These are phyloP conservation scores for Phytophthora cryptogea DNA, from an alignment of 352 stramenopile genomes.

Conservation along the genomic window DNA sequence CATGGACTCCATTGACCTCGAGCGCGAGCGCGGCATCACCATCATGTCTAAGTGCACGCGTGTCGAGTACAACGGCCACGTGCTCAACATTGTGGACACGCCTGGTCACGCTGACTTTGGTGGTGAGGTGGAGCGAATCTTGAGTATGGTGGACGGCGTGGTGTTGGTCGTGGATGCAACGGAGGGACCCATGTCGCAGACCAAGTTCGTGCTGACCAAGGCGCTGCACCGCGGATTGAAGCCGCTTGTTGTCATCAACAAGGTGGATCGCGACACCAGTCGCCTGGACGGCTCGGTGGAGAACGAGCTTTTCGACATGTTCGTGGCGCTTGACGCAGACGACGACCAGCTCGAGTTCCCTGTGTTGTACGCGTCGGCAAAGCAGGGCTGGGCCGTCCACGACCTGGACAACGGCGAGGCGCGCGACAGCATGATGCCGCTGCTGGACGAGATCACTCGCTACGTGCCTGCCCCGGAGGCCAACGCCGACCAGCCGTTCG, in stretches of 20 bases:
- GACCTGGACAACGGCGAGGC: slow-evolving; percentile 81
- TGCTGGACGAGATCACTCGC: slow-evolving; percentile 97
- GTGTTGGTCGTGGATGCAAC: slow-evolving; percentile 97
- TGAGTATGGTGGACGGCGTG: slow-evolving; percentile 97
- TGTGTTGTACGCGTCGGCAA: slow-evolving; percentile 95
- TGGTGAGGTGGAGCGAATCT: slow-evolving; percentile 97
- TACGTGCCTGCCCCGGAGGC: slow-evolving; percentile 91
- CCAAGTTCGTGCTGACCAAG: slow-evolving; percentile 98
- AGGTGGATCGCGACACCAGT: slow-evolving; percentile 95
- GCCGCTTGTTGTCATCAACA: slow-evolving; percentile 98
- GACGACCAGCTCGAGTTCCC: slow-evolving; percentile 98
- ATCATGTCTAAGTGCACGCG: slow-evolving; percentile 99
- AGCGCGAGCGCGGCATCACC: slow-evolving; percentile 98
- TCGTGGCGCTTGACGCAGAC: slow-evolving; percentile 92
- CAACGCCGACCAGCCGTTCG: slow-evolving; percentile 86
- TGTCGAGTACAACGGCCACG: slow-evolving; percentile 93
- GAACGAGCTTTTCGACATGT: slow-evolving; percentile 97
- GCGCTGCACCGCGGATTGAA: slow-evolving; percentile 92
- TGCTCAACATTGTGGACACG: slow-evolving; percentile 98
- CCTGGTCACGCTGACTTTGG: slow-evolving; percentile 99
- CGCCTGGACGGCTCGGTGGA: slow-evolving; percentile 94
- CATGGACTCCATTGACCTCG: slow-evolving; percentile 98
- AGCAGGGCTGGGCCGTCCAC: slow-evolving; percentile 95
- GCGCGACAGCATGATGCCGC: slow-evolving; percentile 91
- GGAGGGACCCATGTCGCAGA: slow-evolving; percentile 98